phyloP scores from a whole-genome alignment of 352 stramenopile species.

The Aphanomyces euteiches region DNA sequence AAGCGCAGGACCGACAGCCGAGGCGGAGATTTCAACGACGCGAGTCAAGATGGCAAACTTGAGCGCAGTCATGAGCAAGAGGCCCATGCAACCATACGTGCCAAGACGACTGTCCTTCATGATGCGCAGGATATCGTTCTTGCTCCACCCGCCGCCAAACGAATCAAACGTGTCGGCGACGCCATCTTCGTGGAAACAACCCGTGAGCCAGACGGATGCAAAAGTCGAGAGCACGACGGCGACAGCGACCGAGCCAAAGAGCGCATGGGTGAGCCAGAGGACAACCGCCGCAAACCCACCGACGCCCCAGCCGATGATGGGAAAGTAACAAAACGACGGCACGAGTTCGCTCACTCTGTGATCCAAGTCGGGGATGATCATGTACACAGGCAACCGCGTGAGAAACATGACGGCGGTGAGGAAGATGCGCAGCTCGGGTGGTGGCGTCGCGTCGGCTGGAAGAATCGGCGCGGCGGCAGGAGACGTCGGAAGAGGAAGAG shows the following conservation, averaged over 20 bases:
- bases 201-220: slow-evolving; percentile 41
- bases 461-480: not conserved
- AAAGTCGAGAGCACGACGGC: slow-evolving; percentile 34
- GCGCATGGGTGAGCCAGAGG: slow-evolving; percentile 35
- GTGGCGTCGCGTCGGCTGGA: not conserved
- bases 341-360: slow-evolving; percentile 48
- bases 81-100: slow-evolving; percentile 53
- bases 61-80: slow-evolving; percentile 42
- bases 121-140: slow-evolving; percentile 53
- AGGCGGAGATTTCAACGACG: slow-evolving; percentile 31
- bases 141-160: slow-evolving; percentile 57
- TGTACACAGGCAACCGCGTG: slow-evolving; percentile 44
- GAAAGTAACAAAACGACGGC: slow-evolving; percentile 51
- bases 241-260: slow-evolving; percentile 33
- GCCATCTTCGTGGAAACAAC: slow-evolving; percentile 68
- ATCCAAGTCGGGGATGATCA: slow-evolving; percentile 41
- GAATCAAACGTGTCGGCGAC: slow-evolving; percentile 47
- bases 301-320: slow-evolving; percentile 39
- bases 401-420: slow-evolving; percentile 47
- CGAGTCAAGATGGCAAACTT: slow-evolving; percentile 44
- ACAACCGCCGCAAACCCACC: slow-evolving; percentile 35
- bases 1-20: slow-evolving; percentile 36
- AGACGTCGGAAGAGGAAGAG: not conserved
- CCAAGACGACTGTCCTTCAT: slow-evolving; percentile 59
- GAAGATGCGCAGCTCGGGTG: slow-evolving; percentile 30